A percentile compares a stretch with the other conserved stretches of the same genome.
These are phyloP conservation scores for Lagenidium giganteum DNA, from an alignment of 352 stramenopile genomes.

Conservation along the genomic window DNA sequence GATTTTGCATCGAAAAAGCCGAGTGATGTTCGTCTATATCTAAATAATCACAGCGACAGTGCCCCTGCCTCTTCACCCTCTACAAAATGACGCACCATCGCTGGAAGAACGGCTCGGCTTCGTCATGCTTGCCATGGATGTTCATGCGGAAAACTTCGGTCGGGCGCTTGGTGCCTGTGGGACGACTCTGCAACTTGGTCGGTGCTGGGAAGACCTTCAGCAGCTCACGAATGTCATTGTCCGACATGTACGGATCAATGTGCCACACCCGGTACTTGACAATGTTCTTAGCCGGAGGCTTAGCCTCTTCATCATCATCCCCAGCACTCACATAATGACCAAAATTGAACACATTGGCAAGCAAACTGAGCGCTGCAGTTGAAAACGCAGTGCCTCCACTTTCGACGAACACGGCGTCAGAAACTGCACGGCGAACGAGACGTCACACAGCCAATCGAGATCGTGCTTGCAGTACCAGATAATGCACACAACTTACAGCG, in stretches of 20 bases:
- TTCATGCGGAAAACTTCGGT: slow-evolving; percentile 43
- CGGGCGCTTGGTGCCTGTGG: slow-evolving; percentile 34
- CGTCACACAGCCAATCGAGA: slow-evolving; percentile 1
- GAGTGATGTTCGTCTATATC: too few relatives aligned
- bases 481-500: slow-evolving; percentile 50
- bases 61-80: background rate
- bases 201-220: slow-evolving; percentile 29
- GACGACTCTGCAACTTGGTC: slow-evolving; percentile 28
- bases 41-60: too few relatives aligned
- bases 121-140: slow-evolving; percentile 42
- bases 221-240: slow-evolving; percentile 43
- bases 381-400: slow-evolving; percentile 48
- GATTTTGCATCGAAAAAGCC: too few relatives aligned
- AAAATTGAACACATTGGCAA: slow-evolving; percentile 48
- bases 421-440: slow-evolving; percentile 42
- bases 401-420: slow-evolving; percentile 57
- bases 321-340: slow-evolving; percentile 23
- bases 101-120: slow-evolving; percentile 35
- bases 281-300: too few relatives aligned
- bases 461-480: too few relatives aligned
- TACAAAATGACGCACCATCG: slow-evolving; percentile 61
- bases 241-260: slow-evolving; percentile 59
- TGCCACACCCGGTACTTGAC: slow-evolving; percentile 41
- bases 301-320: slow-evolving; percentile 1
- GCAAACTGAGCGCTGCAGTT: slow-evolving; percentile 30